A percentile compares a stretch with the other conserved stretches of the same genome.
phyloP scores from a whole-genome alignment of 2,329 filamentous ascomycete genomes.

The Ophiostoma perfectum region DNA sequence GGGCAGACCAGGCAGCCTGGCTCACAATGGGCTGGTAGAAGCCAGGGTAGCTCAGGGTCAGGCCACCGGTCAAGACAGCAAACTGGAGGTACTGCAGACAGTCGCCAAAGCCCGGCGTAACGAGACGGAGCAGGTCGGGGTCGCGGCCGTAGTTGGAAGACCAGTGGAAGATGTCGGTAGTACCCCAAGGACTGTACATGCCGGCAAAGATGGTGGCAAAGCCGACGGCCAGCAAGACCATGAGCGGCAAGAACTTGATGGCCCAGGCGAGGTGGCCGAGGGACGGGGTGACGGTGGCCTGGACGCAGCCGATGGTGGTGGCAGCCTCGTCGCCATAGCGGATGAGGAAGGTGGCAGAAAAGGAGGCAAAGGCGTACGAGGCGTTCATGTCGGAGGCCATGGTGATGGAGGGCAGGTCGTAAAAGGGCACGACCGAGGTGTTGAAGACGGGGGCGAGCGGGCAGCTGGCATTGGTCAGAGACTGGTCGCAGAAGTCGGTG shows the following conservation, averaged over 20 bases:
- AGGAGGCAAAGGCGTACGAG: conserved; percentile 80
- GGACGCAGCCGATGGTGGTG: conserved; percentile 71
- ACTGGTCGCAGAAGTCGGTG: conserved; percentile 61
- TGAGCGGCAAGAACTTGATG: conserved; percentile 69
- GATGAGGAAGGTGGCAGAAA: conserved; percentile 67
- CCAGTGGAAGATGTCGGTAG: conserved; percentile 85
- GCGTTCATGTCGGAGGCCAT: conserved; percentile 69
- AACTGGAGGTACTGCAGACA: conserved; percentile 98
- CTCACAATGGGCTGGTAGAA: conserved; percentile 91
- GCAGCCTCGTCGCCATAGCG: conserved; percentile 63
- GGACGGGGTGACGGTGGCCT: conserved; percentile 76
- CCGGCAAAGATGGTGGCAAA: conserved; percentile 77
- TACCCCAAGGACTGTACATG: conserved; percentile 91
- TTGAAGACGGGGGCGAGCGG: conserved; percentile 71
- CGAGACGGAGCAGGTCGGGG: conserved; percentile 80
- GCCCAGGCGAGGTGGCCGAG: conserved; percentile 66
- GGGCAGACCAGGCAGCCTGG: conserved; percentile 77
- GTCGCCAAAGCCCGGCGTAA: conserved; percentile 94
- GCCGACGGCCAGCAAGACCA: conserved; percentile 73
- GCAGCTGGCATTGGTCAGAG: conserved; percentile 58
- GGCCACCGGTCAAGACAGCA: conserved; percentile 75
- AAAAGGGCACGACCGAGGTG: conserved; percentile 30
- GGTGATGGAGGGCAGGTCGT: conserved; percentile 64
- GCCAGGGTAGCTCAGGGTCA: conserved; percentile 84
- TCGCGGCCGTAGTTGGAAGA: conserved; percentile 97